Evolutionary conservation across 1,284 basidiomycete genomes (phyloP), one percentile per base, ranked within the genome.

Genomic region (Boletus smithii): DNA sequence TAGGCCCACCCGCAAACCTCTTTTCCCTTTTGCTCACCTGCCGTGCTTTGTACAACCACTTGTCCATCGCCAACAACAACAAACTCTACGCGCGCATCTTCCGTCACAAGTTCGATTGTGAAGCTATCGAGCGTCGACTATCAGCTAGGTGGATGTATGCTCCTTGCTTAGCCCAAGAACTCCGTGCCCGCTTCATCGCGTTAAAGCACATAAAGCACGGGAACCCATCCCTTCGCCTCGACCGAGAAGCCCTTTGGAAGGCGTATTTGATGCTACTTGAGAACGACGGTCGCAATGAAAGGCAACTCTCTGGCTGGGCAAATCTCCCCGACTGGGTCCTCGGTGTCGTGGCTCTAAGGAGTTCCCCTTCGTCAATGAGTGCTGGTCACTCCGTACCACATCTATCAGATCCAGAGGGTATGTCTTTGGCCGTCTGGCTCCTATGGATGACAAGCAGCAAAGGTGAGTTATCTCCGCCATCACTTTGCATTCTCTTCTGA

Each of bases 241-340:
- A 64, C 32, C 36, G 56, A 30, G 67, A 72, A 30, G 72, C 74
- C 45, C 60, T 77, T 14, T 88, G 85, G 82, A 76, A 73, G 14
- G 73, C 77, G 0, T 86, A 82, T 59, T 54, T 88, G 49, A 84
- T 89, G 80, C 59, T 85, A 50, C 66, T 77, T 8, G 87, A 89
- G 68, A 83, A 82, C 59, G 82, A 88, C 54, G 83, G 82, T 32
- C 73, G 73, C 59, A 90, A 89, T 59, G 64, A 75, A 33, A 59
- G 58, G 2, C 85, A 86, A 50, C 65, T 77, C n/a, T 40, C 65
- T 17, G 50, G 59, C 20, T 76, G 73, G 70, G 75, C 74, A 23
- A 54, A 55, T 41, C 42, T 69, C 8, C 53, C 71, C 1, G 51
- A 48, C 17, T 70, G 65, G 59, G 35, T 66, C 3, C 14, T 56